Base-by-base conservation (phyloP, 345 rosid genomes). In the Pelargonium nanum region DNA sequence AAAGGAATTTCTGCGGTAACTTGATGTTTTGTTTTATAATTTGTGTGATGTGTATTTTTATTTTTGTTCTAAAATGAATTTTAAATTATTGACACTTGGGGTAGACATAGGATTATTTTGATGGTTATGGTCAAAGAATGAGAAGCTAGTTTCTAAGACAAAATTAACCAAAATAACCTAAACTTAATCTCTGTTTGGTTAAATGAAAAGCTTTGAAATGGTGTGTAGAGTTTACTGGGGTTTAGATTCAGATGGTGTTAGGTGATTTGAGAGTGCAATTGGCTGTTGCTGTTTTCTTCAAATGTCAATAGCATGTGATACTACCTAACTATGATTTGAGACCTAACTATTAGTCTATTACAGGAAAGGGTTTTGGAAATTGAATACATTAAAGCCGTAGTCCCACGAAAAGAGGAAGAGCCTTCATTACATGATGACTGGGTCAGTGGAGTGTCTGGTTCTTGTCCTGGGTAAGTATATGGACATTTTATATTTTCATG, bases 391-490 rank as follows among this genome's bases (percentile, higher is more conserved):
- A 85, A 83, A 72, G 97, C 91, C 52, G 94, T 93, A 63, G 81
- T 75, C 17, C 96, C 96, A 34, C 72, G 91, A 53, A 87, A 77
- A 68, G 90, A 89, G 79, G 97, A 89, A 59, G 82, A 79, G 13
- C 87, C 87, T 53, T 87, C 82, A 23, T 80, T 81, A 25, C 97
- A 93, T 80, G 96, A 93, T 71, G 99, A 93, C 53, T 89, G 97
- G 99, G 99, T 93, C 60, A 89, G 94, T 72, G 91, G 97, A 4
- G 89, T 87, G 26, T 84, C 85, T 69, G 96, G 91, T 59, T 87
- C 90, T 62, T 76, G 72, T 73, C 72, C 87, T 59, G 68, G 81
- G 97, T 93, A 77, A 48, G 73, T 53, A 53, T 44, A 15, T 57
- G 12, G 45, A 61, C 24, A 24, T 19, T 19, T 40, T 48, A 22